Percentiles rank a stretch among this genome's conserved stretches.
Conservation (phyloP, 352 stramenopile genomes). For the Globisporangium viniferum region DNA sequence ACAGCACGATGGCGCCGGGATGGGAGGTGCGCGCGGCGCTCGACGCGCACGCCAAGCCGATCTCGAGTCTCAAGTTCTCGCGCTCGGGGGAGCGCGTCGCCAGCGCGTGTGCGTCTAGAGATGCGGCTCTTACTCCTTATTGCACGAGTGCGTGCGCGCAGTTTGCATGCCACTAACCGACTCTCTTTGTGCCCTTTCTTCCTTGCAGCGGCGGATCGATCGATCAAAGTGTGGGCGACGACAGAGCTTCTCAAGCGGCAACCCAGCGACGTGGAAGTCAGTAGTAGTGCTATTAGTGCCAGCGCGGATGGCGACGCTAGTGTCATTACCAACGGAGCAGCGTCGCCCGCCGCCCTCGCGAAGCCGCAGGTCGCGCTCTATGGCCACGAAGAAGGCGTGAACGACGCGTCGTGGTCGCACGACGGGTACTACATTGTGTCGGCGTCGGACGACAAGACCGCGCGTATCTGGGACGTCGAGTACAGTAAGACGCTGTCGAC, state of each 20-base stretch:
- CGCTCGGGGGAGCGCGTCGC: constrained; percentile 45
- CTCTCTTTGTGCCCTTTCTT: not conserved
- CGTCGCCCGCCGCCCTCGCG: not conserved
- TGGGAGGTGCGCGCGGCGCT: constrained; percentile 13
- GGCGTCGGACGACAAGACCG: constrained; percentile 94
- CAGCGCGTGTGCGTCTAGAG: constrained; percentile 48
- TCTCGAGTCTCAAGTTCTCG: constrained; percentile 79
- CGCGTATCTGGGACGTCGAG: constrained; percentile 94
- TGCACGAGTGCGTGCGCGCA: too few relatives aligned
- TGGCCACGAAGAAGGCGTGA: constrained; percentile 94
- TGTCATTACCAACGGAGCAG: not conserved
- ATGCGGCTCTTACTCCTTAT: not conserved
- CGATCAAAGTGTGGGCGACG: constrained; percentile 73
- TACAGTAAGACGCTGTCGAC: constrained; percentile 67
- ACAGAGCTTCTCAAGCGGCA: constrained; percentile 19
- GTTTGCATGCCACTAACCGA: constrained; percentile 1
- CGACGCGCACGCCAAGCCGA: constrained; percentile 56
- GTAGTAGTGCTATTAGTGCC: not conserved
- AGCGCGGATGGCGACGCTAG: not conserved
- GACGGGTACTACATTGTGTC: constrained; percentile 88
- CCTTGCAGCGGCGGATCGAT: constrained; percentile 62
- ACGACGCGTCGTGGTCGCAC: constrained; percentile 90
- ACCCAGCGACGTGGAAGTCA: not conserved
- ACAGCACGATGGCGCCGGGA: not conserved
- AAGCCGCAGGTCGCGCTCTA: constrained; percentile 43